Percentiles rank a stretch among this genome's conserved stretches.
phyloP scores from a whole-genome alignment of 495 filamentous ascomycete genomes.

The Daldinia concentrica region DNA sequence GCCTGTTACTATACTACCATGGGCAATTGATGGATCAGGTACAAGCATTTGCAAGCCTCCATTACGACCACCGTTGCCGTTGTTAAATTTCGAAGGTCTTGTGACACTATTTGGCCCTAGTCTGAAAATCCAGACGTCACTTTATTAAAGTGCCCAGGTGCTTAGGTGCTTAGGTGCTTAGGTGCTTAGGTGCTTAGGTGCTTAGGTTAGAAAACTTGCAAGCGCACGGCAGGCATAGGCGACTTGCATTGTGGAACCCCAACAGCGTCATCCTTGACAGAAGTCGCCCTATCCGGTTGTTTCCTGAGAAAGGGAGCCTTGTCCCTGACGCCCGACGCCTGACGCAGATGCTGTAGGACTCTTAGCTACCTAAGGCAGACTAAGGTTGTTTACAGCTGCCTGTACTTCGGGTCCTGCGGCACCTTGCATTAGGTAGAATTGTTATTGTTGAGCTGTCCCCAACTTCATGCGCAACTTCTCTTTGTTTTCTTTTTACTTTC shows the following conservation, averaged over 20 bases:
- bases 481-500: constrained; percentile 9
- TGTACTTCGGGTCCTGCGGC: constrained; percentile 34
- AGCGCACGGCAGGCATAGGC: constrained; percentile 29
- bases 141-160: background rate
- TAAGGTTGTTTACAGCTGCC: constrained; percentile 13
- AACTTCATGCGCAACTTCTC: constrained; percentile 5
- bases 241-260: constrained; percentile 37
- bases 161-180: no score
- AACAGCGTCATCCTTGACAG: constrained; percentile 28
- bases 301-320: constrained; percentile 18
- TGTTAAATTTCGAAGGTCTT: constrained; percentile 21
- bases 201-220: constrained; percentile 21
- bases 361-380: constrained; percentile 13
- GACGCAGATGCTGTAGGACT: constrained; percentile 8
- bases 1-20: background rate
- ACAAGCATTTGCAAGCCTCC: background rate
- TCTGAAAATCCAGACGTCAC: constrained; percentile 26
- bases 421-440: constrained; percentile 33
- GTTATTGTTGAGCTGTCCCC: constrained; percentile 30
- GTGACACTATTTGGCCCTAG: constrained; percentile 17
- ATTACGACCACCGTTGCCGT: background rate
- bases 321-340: constrained; percentile 20
- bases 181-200: background rate
- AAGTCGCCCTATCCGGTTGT: constrained; percentile 14
- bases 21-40: background rate